Base-by-base conservation (phyloP, 495 filamentous ascomycete species). In the Talaromyces wortmannii region DNA sequence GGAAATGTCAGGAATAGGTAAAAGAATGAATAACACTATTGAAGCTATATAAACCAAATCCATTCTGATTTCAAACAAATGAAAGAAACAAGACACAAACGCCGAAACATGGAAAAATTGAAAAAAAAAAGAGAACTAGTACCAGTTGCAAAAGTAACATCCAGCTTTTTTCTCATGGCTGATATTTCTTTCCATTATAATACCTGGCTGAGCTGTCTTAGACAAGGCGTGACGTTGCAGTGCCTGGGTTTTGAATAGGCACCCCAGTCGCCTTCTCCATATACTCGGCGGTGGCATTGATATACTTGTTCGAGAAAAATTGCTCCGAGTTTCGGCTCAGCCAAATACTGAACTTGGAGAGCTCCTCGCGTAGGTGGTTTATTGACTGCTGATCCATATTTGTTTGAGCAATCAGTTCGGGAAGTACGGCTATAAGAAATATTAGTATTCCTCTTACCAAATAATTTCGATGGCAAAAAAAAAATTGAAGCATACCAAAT, bases 361-460 rank as follows among this genome's bases (percentile, higher is more conserved):
- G 75, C 61, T 98, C 94, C 57, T 96, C 91, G 10, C 90, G 86
- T 10, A 97, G 81, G 40, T 90, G 86, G 58, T 84, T 88, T 49
- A 94, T 88, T 7, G 89, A 89, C 67, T 92, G 91, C 29, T 83
- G 74, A 64, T 97, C 94, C 94, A 98, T 96, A 69, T 96, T 96
- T 31, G 94, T 98, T 66, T 97, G 92, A 15, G 91, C 91, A 59
- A 98, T 83, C 30, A 97, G 82, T 67, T 98, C 94, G 0, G 95
- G 94, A 59, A 98, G 83, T 7, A 85, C 85, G 10, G 95, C 94
- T 97, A 55, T 6, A 42, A 42, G 18, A 18, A 32, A 54, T 54
- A 61, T 62, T 57, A 61, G 50, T 46, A 44, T 30, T 8, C 3
- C 31, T 11, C 11, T 16, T 43, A 6, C 44, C 32, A 13, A 33